These are phyloP conservation scores for Carnegiea gigantea DNA, from an alignment of 179 eudicot species.

Conservation along the genomic window DNA sequence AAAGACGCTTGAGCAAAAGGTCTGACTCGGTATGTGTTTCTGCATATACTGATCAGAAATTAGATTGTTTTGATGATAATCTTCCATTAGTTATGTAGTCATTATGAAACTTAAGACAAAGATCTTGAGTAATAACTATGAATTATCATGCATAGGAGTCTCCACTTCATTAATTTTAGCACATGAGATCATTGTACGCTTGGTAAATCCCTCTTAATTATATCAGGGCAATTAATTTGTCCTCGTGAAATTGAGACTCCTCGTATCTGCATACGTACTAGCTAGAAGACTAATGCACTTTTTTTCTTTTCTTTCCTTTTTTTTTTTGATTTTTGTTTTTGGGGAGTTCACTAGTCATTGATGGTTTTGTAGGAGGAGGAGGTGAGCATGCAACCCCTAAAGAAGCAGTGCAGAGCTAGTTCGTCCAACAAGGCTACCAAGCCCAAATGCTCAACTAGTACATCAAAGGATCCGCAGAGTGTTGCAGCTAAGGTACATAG, in stretches of 20 bases:
- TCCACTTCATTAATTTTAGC: slow-evolving; percentile 3
- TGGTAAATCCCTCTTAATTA: slow-evolving; percentile 14
- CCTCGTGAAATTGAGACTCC: slow-evolving; percentile 25
- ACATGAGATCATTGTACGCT: slow-evolving; percentile 14
- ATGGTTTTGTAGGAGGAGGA: slow-evolving; percentile 60
- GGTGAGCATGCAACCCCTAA: slow-evolving; percentile 51
- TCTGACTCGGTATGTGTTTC: not conserved
- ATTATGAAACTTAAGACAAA: slow-evolving; percentile 26
- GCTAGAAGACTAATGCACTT: not conserved
- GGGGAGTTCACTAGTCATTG: not conserved
- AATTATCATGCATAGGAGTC: not conserved
- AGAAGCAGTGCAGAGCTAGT: slow-evolving; percentile 63
- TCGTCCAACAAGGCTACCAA: slow-evolving; percentile 50
- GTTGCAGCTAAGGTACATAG: slow-evolving; percentile 77
- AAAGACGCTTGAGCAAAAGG: not conserved
- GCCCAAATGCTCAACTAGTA: slow-evolving; percentile 36
- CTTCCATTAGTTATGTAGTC: not conserved
- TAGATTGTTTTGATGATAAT: not conserved
- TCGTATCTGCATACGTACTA: not conserved
- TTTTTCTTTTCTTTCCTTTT: not conserved
- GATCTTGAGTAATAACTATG: slow-evolving; percentile 31
- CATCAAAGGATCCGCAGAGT: slow-evolving; percentile 88
- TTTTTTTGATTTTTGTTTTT: not conserved
- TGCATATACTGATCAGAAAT: not conserved
- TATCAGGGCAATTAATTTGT: slow-evolving; percentile 8